Evolutionary conservation across 768 basidiomycete species (phyloP).

Genomic region (Lactifluus pinguis): DNA sequence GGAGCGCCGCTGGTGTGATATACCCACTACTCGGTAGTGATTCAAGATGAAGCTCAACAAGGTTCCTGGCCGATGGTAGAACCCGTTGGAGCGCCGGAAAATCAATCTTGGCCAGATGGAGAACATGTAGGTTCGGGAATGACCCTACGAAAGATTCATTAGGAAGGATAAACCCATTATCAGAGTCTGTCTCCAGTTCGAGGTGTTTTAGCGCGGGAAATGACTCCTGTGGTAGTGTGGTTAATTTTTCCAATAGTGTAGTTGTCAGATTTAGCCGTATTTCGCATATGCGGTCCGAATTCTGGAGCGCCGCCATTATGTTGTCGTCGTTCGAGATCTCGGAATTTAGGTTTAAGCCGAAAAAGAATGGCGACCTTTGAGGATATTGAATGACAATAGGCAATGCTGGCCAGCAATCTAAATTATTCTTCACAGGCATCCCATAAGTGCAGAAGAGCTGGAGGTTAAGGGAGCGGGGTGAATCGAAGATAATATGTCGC

Average conservation of each 20-base stretch:
- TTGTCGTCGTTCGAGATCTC: background rate
- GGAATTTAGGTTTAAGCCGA: background rate
- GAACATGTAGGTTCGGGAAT: background rate
- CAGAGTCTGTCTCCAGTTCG: background rate
- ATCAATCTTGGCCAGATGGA: background rate
- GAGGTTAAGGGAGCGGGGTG: background rate
- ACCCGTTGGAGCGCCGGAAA: background rate
- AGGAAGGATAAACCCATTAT: background rate
- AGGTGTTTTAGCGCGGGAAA: background rate
- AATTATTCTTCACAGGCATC: background rate
- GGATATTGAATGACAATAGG: background rate
- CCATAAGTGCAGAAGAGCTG: background rate
- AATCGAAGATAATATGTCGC: background rate
- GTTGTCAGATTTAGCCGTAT: background rate
- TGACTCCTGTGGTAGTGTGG: background rate
- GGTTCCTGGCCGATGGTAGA: background rate
- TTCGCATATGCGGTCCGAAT: background rate
- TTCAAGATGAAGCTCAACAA: slow-evolving; percentile 2
- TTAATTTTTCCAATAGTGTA: background rate
- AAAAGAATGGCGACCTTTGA: no score
- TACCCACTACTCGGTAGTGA: background rate
- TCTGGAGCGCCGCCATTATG: background rate
- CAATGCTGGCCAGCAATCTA: background rate
- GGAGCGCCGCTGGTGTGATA: background rate
- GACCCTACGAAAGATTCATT: background rate